Base-by-base conservation (phyloP, 495 filamentous ascomycete genomes). In the Aspergillus asperescens region DNA sequence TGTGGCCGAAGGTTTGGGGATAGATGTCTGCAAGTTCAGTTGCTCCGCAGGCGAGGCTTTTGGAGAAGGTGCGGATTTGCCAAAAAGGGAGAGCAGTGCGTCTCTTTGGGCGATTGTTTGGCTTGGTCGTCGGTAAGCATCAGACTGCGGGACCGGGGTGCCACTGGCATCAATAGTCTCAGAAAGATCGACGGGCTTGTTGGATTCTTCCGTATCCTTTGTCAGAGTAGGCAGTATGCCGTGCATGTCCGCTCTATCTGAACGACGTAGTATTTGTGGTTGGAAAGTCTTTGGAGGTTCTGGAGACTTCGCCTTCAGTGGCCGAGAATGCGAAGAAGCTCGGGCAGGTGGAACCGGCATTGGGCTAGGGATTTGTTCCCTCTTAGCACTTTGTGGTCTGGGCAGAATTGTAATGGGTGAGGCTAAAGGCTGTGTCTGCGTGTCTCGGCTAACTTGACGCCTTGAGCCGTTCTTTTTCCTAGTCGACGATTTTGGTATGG, bases 21-120 rank as follows among this genome's bases (percentile, higher is more conserved):
- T 48, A 0, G 57, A 49, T n/a, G 61, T 47, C 24, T 59, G 60
- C 28, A 65, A 44, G 60, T 71, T 54, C 5, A 64, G 57, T n/a
- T n/a, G n/a, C 18, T 62, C 52, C 15, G 61, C 24, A 8, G 55
- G 55, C 7, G 58, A 48, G 18, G 54, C 27, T 6, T 57, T 55
- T 0, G 72, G 64, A 37, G 71, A 65, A 22, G 49, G 37, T 10
- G 66, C 23, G 1, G 77, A 61, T 58, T 87, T 88, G n/a, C 79
- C 79, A 56, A 91, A 89, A 7, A 91, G 76, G 7, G 82, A 86
- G 10, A 90, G 76, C 9, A 91, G 70, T 8, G 80, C 72, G 29
- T 84, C 82, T 56, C 76, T 82, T 49, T 93, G 88, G 8, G 87
- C 81, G 4, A 66, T 56, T 5, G 77, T 78, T 29, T 77, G 73